phyloP scores from a whole-genome alignment of 106 monocot species.

The Gastrodia elata region DNA sequence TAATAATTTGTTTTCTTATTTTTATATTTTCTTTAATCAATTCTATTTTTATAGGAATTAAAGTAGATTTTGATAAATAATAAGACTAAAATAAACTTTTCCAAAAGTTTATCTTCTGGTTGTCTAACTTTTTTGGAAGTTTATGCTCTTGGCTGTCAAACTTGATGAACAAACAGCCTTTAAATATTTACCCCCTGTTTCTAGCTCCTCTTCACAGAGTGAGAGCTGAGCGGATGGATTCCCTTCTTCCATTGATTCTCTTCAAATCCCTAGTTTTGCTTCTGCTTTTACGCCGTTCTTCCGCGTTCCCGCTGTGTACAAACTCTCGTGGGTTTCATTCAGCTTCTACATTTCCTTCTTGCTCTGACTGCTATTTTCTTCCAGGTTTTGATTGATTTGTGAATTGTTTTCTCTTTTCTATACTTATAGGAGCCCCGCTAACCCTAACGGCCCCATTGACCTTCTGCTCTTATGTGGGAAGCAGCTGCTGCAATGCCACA shows the following conservation, averaged over 20 bases:
- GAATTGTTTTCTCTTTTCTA: not conserved
- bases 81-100: no score
- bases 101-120: no score
- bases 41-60: no score
- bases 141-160: not conserved
- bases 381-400: not conserved
- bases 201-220: not conserved
- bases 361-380: not conserved
- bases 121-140: not conserved
- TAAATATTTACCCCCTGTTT: not conserved
- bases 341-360: not conserved
- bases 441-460: slow-evolving; percentile 40
- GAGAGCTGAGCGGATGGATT: slow-evolving; percentile 15
- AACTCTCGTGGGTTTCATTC: slow-evolving; percentile 34
- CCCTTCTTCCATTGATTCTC: slow-evolving; percentile 4
- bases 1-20: no score
- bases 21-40: no score
- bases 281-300: slow-evolving; percentile 11
- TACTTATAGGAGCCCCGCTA: slow-evolving; percentile 49
- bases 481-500: slow-evolving; percentile 63
- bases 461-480: slow-evolving; percentile 70
- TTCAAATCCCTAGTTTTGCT: slow-evolving; percentile 11
- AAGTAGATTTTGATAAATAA: no score
- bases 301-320: slow-evolving; percentile 40
- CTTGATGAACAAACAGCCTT: not conserved